Percentiles rank a stretch among this genome's conserved stretches.
Conservation (phyloP, 306 rosid genomes). For the Comarum palustre region DNA sequence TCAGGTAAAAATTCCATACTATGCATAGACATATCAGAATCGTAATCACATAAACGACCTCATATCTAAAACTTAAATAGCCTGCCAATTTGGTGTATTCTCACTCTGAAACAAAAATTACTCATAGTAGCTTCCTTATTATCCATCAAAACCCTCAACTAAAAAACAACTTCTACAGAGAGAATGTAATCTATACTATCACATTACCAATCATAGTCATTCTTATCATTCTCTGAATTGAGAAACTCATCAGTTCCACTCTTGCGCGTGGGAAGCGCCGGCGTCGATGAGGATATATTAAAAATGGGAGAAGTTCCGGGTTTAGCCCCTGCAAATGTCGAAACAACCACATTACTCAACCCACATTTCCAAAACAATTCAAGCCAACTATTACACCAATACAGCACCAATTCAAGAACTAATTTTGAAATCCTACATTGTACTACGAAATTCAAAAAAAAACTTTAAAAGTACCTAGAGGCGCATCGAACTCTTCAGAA, state of each 20-base stretch:
- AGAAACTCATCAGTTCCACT: constrained; percentile 71
- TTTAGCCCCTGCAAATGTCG: constrained; percentile 46
- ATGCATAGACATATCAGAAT: neutral
- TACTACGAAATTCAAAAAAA: neutral
- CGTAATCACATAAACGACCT: neutral
- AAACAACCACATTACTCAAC: constrained; percentile 9
- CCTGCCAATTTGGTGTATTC: neutral
- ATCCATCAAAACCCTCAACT: neutral
- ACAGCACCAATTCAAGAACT: neutral
- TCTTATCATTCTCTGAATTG: constrained; percentile 72
- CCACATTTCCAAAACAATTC: neutral
- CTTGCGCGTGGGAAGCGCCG: constrained; percentile 56
- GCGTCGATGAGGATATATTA: constrained; percentile 53
- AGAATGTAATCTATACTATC: constrained; percentile 8
- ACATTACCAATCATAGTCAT: constrained; percentile 86
- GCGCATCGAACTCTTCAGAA: constrained; percentile 66
- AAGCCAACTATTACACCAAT: neutral
- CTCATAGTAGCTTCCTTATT: neutral
- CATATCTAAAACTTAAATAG: neutral
- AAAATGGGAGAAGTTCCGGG: constrained; percentile 57
- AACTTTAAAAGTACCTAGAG: constrained; percentile 43
- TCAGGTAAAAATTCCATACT: neutral
- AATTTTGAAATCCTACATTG: neutral
- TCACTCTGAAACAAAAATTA: neutral
- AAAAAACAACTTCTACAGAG: neutral